Conservation (phyloP, 768 basidiomycete species). For the Jaapia argillacea region DNA sequence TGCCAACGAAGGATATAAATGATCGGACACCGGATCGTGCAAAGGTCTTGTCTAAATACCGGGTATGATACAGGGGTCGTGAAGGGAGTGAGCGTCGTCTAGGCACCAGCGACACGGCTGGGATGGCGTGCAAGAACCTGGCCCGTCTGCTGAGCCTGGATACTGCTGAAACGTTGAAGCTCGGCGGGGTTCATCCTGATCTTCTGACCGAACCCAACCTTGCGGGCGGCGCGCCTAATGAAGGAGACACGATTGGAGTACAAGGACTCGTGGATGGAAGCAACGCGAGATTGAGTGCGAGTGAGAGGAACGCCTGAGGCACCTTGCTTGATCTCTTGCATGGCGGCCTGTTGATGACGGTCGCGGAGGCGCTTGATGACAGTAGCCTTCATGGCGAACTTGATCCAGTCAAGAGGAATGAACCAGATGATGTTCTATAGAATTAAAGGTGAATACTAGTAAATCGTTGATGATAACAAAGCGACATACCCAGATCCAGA, state of each 20-base stretch:
- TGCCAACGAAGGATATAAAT: too few relatives aligned
- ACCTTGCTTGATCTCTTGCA: constrained; percentile 20
- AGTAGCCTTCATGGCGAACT: constrained; percentile 93
- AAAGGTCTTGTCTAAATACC: too few relatives aligned
- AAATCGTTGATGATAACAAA: not conserved
- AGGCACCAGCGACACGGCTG: constrained; percentile 36
- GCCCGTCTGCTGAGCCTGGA: constrained; percentile 76
- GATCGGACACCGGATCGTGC: too few relatives aligned
- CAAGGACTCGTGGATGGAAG: constrained; percentile 82
- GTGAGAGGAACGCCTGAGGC: constrained; percentile 61
- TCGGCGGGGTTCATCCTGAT: constrained; percentile 78
- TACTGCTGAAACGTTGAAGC: constrained; percentile 75
- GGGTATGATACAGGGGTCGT: too few relatives aligned
- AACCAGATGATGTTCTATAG: constrained; percentile 91
- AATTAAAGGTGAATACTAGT: constrained; percentile 5
- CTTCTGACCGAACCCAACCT: constrained; percentile 82
- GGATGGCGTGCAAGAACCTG: constrained; percentile 71
- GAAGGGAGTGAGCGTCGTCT: not conserved
- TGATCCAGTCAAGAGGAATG: constrained; percentile 90
- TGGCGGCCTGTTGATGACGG: constrained; percentile 35
- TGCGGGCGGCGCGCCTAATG: constrained; percentile 79
- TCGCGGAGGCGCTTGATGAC: constrained; percentile 78
- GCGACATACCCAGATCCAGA: constrained; percentile 86
- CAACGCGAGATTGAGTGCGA: constrained; percentile 84
- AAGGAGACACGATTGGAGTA: constrained; percentile 95